Evolutionary conservation across 2,329 filamentous ascomycete genomes (phyloP).

Genomic region (Nothomitra cinnamomea): DNA sequence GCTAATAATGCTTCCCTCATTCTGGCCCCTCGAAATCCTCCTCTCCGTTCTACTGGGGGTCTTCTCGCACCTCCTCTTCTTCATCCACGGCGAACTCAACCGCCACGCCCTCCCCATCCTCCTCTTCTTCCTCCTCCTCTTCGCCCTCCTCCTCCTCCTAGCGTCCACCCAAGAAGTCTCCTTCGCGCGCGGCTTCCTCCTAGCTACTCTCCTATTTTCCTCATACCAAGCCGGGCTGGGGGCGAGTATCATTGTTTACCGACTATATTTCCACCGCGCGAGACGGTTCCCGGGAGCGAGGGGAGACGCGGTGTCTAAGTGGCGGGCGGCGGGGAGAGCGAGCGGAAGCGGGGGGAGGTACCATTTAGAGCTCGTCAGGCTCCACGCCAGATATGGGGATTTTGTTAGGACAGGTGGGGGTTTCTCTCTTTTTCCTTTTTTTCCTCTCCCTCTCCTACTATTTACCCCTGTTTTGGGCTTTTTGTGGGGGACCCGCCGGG

Average conservation of each 20-base stretch:
- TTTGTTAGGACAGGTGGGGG: slow-evolving; percentile 18
- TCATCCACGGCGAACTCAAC: background rate
- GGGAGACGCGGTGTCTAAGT: slow-evolving; percentile 20
- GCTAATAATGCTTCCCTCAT: too few species aligned
- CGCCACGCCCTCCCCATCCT: background rate
- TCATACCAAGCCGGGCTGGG: background rate
- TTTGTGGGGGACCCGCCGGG: too few species aligned
- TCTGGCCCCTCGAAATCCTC: too few species aligned
- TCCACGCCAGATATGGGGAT: slow-evolving; percentile 18
- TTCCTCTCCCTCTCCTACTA: too few species aligned
- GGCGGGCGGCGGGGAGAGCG: slow-evolving; percentile 20
- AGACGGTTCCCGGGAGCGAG: slow-evolving; percentile 24
- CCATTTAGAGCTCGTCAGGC: slow-evolving; percentile 14
- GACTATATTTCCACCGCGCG: slow-evolving; percentile 24
- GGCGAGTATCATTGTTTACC: slow-evolving; percentile 20
- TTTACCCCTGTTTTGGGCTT: too few species aligned
- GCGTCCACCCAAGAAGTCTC: background rate
- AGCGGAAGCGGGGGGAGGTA: slow-evolving; percentile 14
- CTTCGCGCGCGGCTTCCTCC: background rate
- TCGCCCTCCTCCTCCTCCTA: background rate
- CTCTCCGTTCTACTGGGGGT: background rate
- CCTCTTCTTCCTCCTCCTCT: slow-evolving; percentile 9
- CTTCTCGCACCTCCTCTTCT: background rate
- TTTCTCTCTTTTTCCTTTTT: too few species aligned
- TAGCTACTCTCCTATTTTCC: background rate